Percentiles rank a stretch among this genome's conserved stretches.
Conservation (phyloP, 2,329 filamentous ascomycete species). For the Arthrobotrys megalospora region DNA sequence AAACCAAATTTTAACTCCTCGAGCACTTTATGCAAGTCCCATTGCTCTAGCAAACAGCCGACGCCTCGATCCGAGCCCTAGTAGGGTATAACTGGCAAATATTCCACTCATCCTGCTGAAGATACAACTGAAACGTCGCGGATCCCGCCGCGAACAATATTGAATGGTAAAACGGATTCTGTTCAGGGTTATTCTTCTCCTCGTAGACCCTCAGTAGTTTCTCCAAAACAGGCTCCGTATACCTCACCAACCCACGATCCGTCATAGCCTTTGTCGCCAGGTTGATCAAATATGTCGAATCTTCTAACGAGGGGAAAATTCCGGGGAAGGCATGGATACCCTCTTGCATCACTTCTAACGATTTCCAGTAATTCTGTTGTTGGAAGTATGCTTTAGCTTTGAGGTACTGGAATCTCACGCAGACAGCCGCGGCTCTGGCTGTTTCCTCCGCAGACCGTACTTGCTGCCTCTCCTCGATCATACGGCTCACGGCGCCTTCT, state of each 20-base stretch:
- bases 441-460: not conserved
- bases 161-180: not conserved
- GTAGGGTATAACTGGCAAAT: not conserved
- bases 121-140: constrained; percentile 1
- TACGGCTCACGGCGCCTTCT: not conserved
- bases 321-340: not conserved
- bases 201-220: not conserved
- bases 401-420: not conserved
- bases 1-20: too few species aligned
- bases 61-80: not conserved
- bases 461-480: not conserved
- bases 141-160: constrained; percentile 9
- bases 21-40: too few species aligned
- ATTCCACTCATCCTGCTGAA: constrained; percentile 3
- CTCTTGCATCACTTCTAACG: constrained; percentile 6
- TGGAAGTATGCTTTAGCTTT: constrained; percentile 14
- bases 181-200: not conserved
- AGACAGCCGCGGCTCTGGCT: not conserved
- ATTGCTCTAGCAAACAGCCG: too few species aligned
- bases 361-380: not conserved
- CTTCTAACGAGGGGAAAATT: not conserved
- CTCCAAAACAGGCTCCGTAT: constrained; percentile 13
- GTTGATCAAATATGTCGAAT: not conserved
- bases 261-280: constrained; percentile 6
- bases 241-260: not conserved